Evolutionary conservation across 208 protist species (phyloP).

Genomic region (Acanthamoeba lugdunensis): DNA sequence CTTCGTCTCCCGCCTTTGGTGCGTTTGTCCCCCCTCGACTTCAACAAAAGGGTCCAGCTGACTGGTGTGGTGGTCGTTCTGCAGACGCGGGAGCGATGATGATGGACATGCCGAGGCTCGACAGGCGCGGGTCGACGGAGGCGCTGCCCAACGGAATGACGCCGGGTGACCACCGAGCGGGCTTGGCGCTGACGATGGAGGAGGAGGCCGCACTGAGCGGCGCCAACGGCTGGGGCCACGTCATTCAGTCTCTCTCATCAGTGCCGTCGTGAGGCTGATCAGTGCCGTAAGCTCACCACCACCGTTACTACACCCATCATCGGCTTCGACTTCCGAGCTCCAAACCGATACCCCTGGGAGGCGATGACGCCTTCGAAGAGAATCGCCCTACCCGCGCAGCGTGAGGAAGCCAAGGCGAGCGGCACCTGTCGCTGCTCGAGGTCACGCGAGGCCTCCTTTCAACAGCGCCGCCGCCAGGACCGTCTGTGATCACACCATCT

Average conservation of each 20-base stretch:
- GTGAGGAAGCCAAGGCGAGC: too few species aligned
- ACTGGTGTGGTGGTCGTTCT: background rate
- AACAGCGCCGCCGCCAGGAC: too few species aligned
- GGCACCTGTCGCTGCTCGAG: too few species aligned
- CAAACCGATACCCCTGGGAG: too few species aligned
- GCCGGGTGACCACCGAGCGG: background rate
- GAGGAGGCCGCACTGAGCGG: background rate
- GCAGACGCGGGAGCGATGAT: background rate
- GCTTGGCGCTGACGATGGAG: background rate
- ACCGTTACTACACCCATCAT: too few species aligned
- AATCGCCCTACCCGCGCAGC: too few species aligned
- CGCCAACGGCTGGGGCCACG: background rate
- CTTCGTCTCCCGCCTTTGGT: background rate
- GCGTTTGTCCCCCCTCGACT: background rate
- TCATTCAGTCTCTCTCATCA: background rate
- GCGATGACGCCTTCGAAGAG: too few species aligned
- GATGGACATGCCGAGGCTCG: background rate
- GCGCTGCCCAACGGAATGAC: background rate
- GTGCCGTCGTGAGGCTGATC: background rate
- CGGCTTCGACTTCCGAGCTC: too few species aligned
- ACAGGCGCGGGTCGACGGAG: background rate
- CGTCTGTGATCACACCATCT: too few species aligned
- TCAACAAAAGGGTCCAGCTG: background rate
- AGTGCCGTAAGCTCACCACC: background rate
- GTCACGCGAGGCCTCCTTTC: too few species aligned